Base-by-base conservation (phyloP, 345 rosid species). In the Citropsis articulata region DNA sequence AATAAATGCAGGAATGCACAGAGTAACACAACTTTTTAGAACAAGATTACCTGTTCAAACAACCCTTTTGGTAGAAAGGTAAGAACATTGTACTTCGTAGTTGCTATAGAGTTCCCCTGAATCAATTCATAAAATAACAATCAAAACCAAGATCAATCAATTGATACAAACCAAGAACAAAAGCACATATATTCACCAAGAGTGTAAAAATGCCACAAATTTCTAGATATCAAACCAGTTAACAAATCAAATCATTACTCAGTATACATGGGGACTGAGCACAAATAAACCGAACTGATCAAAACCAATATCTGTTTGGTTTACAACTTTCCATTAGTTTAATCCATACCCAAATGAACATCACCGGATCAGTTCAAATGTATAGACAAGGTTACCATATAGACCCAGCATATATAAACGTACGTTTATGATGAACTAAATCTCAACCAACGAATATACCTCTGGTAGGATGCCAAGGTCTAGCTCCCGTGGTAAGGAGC, bases 1-100 rank as follows among this genome's bases (percentile, higher is more conserved):
- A 35, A 8, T 14, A 7, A 5, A 5, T 66, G 7, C 38, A 62
- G 13, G 36, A 59, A 76, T 57, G 60, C 68, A 75, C 65, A 48
- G 3, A 61, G 56, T 9, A 75, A 75, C 13, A 40, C 10, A 50
- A 69, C 38, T 67, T n/a, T 40, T 59, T 61, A 65, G 45, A 66
- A 69, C 25, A 33, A 76, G 38, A 60, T 85, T 90, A 97, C 99
- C 99, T 97, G 99, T 87, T 97, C 99, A 85, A 93, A 97, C 84
- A 97, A 77, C 74, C 99, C 99, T 85, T 97, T 97, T 1, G 99
- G 99, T 19, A 97, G 78, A 89, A 97, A 97, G 4, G 99, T 91
- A 50, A 97, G 67, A 88, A 97, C 85, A 86, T 94, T 97, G 89
- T 97, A 94, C 92, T 97, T 97, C 25, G 99, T 97, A 48, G 99